Conservation (phyloP, 108 stramenopile genomes). For the Nitzschia sp. region DNA sequence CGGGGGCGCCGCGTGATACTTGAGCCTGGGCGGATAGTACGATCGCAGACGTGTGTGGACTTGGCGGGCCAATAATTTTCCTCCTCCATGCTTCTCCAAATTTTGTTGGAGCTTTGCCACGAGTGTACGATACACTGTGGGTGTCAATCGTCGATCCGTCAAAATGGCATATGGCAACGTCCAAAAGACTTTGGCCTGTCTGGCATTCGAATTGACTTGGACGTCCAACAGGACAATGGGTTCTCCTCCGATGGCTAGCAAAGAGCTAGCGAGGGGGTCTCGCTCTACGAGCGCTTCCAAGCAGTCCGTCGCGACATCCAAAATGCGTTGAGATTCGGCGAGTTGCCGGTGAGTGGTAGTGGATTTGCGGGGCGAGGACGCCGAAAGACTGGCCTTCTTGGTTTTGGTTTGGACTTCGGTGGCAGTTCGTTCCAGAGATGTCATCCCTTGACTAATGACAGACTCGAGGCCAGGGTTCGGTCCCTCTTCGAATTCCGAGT, state of each 20-base stretch:
- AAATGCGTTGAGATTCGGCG: constrained; percentile 30
- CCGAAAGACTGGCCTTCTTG: not conserved
- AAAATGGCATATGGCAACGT: constrained; percentile 38
- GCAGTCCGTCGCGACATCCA: constrained; percentile 30
- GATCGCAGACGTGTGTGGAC: constrained; percentile 30
- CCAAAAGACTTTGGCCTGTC: constrained; percentile 49
- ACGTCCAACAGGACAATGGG: constrained; percentile 47
- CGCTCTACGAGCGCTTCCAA: constrained; percentile 19
- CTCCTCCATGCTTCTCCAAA: constrained; percentile 22
- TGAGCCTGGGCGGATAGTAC: constrained; percentile 52
- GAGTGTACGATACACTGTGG: constrained; percentile 16
- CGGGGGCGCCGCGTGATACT: constrained; percentile 28
- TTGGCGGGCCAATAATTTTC: constrained; percentile 16
- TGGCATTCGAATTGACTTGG: constrained; percentile 36
- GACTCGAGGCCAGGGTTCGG: constrained; percentile 44
- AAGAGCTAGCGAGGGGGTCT: not conserved
- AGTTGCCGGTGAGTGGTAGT: constrained; percentile 24
- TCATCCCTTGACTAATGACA: constrained; percentile 32
- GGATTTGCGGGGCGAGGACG: not conserved
- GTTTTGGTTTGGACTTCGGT: constrained; percentile 33
- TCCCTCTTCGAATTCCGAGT: too few species aligned
- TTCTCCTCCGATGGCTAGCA: constrained; percentile 17
- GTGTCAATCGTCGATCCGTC: constrained; percentile 21
- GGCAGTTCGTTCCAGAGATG: constrained; percentile 23
- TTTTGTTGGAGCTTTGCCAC: constrained; percentile 8